A percentile compares a stretch with the other conserved stretches of the same genome.
phyloP scores from a whole-genome alignment of 352 stramenopile species.

The Pythium volutum region DNA sequence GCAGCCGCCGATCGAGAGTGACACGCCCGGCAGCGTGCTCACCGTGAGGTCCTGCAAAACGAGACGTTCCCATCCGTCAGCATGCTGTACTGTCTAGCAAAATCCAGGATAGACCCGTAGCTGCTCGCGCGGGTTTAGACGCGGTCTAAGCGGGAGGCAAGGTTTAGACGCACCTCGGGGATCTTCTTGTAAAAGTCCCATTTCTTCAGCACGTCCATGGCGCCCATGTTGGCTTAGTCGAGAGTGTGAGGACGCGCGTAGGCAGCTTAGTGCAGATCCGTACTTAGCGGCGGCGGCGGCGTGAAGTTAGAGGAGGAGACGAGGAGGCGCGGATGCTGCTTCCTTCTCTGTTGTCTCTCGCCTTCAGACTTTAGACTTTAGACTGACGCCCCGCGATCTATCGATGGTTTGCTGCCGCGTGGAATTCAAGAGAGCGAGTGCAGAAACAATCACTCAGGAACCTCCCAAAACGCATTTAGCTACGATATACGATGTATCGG shows the following conservation, averaged over 20 bases:
- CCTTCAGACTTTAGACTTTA: not conserved
- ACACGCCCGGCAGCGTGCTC: conserved; percentile 81
- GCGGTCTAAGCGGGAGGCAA: not conserved
- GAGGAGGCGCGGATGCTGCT: not conserved
- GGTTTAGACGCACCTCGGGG: conserved; percentile 52
- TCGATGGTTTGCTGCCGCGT: conserved; percentile 7
- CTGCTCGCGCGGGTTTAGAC: not conserved
- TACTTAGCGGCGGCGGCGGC: not conserved
- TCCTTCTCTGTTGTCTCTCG: too few relatives aligned
- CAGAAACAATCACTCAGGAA: conserved; percentile 1
- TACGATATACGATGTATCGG: not conserved
- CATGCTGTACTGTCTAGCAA: conserved; percentile 10
- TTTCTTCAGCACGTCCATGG: conserved; percentile 88
- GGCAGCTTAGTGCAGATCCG: not conserved
- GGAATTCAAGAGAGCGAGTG: not conserved
- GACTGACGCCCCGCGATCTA: not conserved
- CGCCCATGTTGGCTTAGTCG: conserved; percentile 49
- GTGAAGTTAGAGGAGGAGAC: not conserved
- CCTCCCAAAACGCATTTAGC: not conserved
- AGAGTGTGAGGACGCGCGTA: not conserved
- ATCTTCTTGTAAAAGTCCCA: conserved; percentile 93
- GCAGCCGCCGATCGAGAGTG: conserved; percentile 74
- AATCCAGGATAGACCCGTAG: conserved; percentile 1
- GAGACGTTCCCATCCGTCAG: conserved; percentile 7
- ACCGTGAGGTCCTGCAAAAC: conserved; percentile 74